These are phyloP conservation scores for Syzygium oleosum DNA, from an alignment of 345 rosid genomes.

Conservation along the genomic window DNA sequence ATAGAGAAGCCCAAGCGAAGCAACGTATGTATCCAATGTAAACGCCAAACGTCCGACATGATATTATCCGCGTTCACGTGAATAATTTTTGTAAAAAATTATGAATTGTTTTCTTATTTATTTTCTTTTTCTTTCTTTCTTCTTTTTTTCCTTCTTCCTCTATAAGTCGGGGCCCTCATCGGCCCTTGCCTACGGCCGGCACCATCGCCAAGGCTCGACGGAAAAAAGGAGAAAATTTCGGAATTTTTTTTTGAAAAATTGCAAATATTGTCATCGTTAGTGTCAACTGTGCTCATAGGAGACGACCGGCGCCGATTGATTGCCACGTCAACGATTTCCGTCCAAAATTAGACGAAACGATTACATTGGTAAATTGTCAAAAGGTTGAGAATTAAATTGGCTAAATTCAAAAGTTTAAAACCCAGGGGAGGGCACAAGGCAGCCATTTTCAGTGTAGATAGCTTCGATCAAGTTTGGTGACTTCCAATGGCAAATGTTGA, in stretches of 20 bases:
- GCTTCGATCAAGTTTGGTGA: background rate
- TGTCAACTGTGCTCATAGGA: background rate
- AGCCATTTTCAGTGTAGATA: background rate
- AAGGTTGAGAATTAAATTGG: rapidly evolving
- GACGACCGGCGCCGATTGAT: rapidly evolving
- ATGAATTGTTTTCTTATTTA: too few relatives aligned
- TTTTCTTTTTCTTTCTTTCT: too few relatives aligned
- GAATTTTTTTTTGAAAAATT: too few relatives aligned
- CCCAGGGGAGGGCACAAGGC: background rate
- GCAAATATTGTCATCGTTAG: rapidly evolving
- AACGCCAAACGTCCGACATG: too few relatives aligned
- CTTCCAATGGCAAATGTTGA: background rate
- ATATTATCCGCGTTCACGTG: too few relatives aligned
- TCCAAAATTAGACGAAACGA: background rate
- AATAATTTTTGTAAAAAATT: too few relatives aligned
- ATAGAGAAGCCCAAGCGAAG: too few relatives aligned
- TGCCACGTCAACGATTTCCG: rapidly evolving
- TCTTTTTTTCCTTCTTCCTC: background rate
- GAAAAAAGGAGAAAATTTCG: too few relatives aligned
- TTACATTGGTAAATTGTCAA: rapidly evolving
- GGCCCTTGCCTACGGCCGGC: too few relatives aligned
- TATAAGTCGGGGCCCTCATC: background rate
- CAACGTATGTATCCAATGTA: too few relatives aligned
- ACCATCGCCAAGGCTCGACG: too few relatives aligned
- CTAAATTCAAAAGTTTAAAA: too few relatives aligned